A percentile compares a stretch with the other conserved stretches of the same genome.
Conservation (phyloP, 202 grass and related monocot genomes). For the Zoysia matrella region DNA sequence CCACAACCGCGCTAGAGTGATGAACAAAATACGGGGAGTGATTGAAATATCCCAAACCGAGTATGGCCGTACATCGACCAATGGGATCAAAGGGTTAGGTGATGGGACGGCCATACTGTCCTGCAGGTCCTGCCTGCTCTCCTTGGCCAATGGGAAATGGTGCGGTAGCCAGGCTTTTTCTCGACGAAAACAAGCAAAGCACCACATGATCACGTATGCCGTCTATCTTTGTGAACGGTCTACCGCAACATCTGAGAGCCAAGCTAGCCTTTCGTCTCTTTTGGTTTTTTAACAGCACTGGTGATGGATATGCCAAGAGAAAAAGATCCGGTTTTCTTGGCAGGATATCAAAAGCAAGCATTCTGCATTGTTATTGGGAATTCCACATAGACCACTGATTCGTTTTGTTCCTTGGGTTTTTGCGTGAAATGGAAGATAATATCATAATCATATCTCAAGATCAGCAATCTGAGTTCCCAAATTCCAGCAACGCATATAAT, state of each 20-base stretch:
- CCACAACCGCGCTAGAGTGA: no score
- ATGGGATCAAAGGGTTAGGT: conserved; percentile 1
- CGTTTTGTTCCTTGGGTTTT: neutral
- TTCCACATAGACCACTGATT: neutral
- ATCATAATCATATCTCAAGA: conserved; percentile 4
- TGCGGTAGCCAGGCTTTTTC: conserved; percentile 14
- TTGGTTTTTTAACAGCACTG: neutral
- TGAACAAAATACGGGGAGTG: no score
- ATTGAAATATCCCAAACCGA: neutral
- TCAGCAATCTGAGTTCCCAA: neutral
- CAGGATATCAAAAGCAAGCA: neutral
- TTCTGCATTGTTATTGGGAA: neutral
- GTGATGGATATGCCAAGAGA: neutral
- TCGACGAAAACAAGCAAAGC: neutral
- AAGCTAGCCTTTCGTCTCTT: neutral
- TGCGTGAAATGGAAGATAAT: neutral
- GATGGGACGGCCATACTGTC: conserved; percentile 48
- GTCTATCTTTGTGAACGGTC: conserved; percentile 8
- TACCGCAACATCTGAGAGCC: neutral
- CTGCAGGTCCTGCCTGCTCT: conserved; percentile 4
- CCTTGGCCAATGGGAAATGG: conserved; percentile 23
- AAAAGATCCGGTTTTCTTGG: neutral
- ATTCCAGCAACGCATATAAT: neutral
- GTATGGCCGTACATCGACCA: conserved; percentile 38
- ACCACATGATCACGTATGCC: conserved; percentile 22